Evolutionary conservation across 495 filamentous ascomycete genomes (phyloP), one percentile per base, ranked within the genome.

Genomic region (Usnea hakonensis): DNA sequence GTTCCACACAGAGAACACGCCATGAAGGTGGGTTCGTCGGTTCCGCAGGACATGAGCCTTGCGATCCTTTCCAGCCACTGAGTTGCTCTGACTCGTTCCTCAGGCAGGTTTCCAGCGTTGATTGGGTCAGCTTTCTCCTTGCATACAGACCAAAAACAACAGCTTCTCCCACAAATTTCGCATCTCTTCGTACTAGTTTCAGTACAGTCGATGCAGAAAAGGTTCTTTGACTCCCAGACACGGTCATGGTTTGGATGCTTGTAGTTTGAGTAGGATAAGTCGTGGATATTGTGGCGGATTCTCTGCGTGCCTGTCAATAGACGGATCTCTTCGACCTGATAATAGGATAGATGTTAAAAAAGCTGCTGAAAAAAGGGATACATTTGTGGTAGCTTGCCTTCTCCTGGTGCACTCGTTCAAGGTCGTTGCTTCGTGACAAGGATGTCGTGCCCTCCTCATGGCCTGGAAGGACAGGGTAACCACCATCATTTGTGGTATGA

Each of bases 1-100:
- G 60, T 61, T 21, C 59, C 63, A 36, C 74, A 76, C 21, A 38
- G 35, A 1, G 67, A 67, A 43, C 74, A 76, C 38, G 66, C 30
- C 8, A 70, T 61, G 60, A 69, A 76, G 0, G 71, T 74, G 10
- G 65, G 62, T 21, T 33, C 37, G 40, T 68, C 63, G 3, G 33
- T 37, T 9, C 63, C 63, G n/a, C 26, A 17, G 10, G 32, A 23
- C 28, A 53, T 28, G 37, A 30, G 55, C 19, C 43, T n/a, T 35
- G 37, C 17, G 14, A 64, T 56, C 10, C 2, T 37, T 17, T 38
- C 38, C 28, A 55, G 19, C 8, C 40, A 33, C 50, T 44, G 40
- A 23, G 35, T 21, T 32, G 57, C 50, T 0, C 36, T 30, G 28
- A 43, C 10, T 53, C 32, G 60, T 23, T 64, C 63, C 28, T 41